Percentiles rank a stretch among this genome's conserved stretches.
These are phyloP conservation scores for Discostella stelligera DNA, from an alignment of 352 stramenopile species.

Conservation along the genomic window DNA sequence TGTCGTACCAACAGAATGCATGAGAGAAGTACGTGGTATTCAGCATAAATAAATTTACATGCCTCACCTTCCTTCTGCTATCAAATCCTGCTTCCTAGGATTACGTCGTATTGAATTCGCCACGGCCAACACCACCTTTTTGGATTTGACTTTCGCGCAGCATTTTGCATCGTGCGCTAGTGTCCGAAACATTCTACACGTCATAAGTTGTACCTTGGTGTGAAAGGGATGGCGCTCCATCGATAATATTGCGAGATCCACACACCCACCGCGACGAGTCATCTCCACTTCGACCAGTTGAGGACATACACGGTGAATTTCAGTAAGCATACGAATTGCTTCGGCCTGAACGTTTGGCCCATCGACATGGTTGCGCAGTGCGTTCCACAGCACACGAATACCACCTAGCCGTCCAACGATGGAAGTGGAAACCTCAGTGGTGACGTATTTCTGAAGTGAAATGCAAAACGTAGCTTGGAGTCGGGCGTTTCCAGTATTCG, in stretches of 20 bases:
- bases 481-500: background rate
- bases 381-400: slow-evolving; percentile 10
- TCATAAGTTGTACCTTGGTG: slow-evolving; percentile 17
- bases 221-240: slow-evolving; percentile 31
- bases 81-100: slow-evolving; percentile 9
- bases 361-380: slow-evolving; percentile 18
- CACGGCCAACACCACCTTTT: slow-evolving; percentile 5
- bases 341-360: slow-evolving; percentile 17
- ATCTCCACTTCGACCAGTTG: slow-evolving; percentile 5
- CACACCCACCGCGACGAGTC: slow-evolving; percentile 15
- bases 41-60: background rate
- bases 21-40: background rate
- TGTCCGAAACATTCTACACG: slow-evolving; percentile 15
- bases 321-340: slow-evolving; percentile 25
- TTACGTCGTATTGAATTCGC: slow-evolving; percentile 16
- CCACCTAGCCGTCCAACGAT: slow-evolving; percentile 14
- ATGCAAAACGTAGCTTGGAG: slow-evolving; percentile 4
- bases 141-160: slow-evolving; percentile 6
- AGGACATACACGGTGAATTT: slow-evolving; percentile 26
- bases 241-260: slow-evolving; percentile 15
- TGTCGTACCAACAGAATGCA: slow-evolving; percentile 2
- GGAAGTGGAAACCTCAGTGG: background rate
- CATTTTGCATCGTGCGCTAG: slow-evolving; percentile 25
- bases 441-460: slow-evolving; percentile 4
- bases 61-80: slow-evolving; percentile 20